Percentiles rank a stretch among this genome's conserved stretches.
Conservation (phyloP, 2,329 filamentous ascomycete genomes). For the Cladosporium sp. region DNA sequence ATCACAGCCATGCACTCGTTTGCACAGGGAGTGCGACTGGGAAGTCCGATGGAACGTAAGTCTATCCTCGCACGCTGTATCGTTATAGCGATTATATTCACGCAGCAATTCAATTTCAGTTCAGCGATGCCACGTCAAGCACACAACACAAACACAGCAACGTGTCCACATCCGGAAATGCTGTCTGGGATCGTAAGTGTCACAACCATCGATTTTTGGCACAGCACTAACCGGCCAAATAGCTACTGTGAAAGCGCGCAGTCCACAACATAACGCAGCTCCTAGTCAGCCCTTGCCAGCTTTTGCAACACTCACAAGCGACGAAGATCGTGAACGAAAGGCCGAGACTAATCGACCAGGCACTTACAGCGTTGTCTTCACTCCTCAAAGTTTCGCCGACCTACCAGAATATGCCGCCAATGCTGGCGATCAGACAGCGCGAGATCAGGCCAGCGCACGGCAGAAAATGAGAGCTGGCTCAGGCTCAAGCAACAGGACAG, state of each 20-base stretch:
- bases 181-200: constrained; percentile 54
- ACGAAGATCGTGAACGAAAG: constrained; percentile 57
- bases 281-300: constrained; percentile 45
- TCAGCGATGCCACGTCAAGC: constrained; percentile 33
- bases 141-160: constrained; percentile 34
- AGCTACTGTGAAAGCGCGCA: background rate
- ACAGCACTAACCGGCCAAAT: background rate
- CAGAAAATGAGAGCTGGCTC: constrained; percentile 6
- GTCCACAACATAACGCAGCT: background rate
- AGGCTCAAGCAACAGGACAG: background rate
- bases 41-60: constrained; percentile 44
- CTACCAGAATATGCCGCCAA: constrained; percentile 46
- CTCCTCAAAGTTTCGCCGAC: constrained; percentile 50
- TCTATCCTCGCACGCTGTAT: background rate
- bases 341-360: constrained; percentile 49
- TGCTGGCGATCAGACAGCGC: background rate
- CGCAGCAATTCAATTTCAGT: constrained; percentile 14
- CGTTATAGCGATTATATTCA: background rate
- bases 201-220: background rate
- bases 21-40: constrained; percentile 57
- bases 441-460: background rate
- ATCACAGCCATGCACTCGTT: constrained; percentile 50
- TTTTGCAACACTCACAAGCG: constrained; percentile 50
- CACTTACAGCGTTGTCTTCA: constrained; percentile 53
- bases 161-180: constrained; percentile 48